phyloP scores from a whole-genome alignment of 2,329 filamentous ascomycete genomes.

The Davidsoniella neocaledoniae region DNA sequence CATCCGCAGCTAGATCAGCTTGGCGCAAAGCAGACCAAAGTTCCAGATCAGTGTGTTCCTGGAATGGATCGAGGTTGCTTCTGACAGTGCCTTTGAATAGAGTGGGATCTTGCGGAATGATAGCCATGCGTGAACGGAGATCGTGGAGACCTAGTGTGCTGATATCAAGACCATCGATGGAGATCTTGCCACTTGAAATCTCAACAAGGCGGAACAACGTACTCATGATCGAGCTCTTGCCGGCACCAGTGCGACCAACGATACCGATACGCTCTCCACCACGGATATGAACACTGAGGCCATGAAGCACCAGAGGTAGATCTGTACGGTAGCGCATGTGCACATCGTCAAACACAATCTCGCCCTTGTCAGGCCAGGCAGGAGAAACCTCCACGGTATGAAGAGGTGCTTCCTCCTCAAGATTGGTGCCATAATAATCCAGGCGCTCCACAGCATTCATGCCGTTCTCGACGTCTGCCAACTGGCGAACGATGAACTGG shows the following conservation, averaged over 20 bases:
- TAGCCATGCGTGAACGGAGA: slow-evolving; percentile 57
- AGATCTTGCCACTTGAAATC: slow-evolving; percentile 43
- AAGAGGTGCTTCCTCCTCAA: slow-evolving; percentile 79
- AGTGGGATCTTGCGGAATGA: slow-evolving; percentile 74
- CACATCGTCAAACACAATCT: slow-evolving; percentile 59
- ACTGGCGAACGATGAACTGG: slow-evolving; percentile 83
- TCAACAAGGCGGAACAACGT: slow-evolving; percentile 64
- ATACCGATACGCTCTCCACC: slow-evolving; percentile 69
- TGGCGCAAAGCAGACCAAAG: slow-evolving; percentile 65
- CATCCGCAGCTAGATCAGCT: slow-evolving; percentile 46
- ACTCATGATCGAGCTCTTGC: slow-evolving; percentile 72
- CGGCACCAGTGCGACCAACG: slow-evolving; percentile 66
- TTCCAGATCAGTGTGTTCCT: slow-evolving; percentile 59
- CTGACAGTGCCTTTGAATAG: slow-evolving; percentile 68
- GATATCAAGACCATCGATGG: slow-evolving; percentile 52
- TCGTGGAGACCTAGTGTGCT: slow-evolving; percentile 58
- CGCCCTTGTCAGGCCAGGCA: slow-evolving; percentile 73
- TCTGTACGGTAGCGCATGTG: slow-evolving; percentile 62
- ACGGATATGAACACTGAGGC: slow-evolving; percentile 52
- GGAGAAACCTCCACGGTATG: slow-evolving; percentile 56
- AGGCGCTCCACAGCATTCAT: slow-evolving; percentile 95
- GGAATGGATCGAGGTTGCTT: slow-evolving; percentile 66
- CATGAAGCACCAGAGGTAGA: slow-evolving; percentile 56
- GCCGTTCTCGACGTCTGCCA: slow-evolving; percentile 91
- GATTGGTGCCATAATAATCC: slow-evolving; percentile 69